Base-by-base conservation (phyloP, 2,329 filamentous ascomycete species). In the Fusarium buharicum region DNA sequence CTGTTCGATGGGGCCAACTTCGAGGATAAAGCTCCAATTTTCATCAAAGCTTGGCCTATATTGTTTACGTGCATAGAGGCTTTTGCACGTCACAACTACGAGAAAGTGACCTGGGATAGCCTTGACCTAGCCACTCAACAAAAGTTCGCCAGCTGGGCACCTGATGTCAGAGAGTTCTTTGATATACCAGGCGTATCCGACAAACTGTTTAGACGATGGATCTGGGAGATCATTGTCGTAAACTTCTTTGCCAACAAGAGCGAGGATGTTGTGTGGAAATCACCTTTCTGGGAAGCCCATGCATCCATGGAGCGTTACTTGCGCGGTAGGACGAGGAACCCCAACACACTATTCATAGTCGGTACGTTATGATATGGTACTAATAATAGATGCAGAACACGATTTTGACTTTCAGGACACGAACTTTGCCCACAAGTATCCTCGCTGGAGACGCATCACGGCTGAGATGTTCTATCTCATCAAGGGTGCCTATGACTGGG, bases 211-310 rank as follows among this genome's bases (percentile, higher is more conserved):
- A 3, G 4, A 2, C 16, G 43, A 1, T 53, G 34, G 44, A n/a
- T 49, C 34, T 53, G 50, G 50, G 43, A 40, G 10, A 49, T 53
- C 24, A 0, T 53, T 3, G 28, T 39, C 14, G 13, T n/a, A 16
- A 40, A 10, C 17, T 30, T 53, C 30, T 53, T 53, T 5, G 1
- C 50, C 4, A 1, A 1, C 12, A 49, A 49, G 36, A 53, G 50
- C 24, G 20, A 2, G 27, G 44, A 49, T 0, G 39, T 40, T 3
- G 33, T 33, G 14, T 53, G 44, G 44, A 53, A 1, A 1, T 53
- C 50, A 3, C 34, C 44, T 1, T 53, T 40, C 13, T 49, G 43
- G 33, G 28, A 53, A 20, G 34, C 44, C 13, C 28, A 49, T 4
- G 50, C 43, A 3, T 1, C 27, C 0, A 33, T 53, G 3, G 50